These are phyloP conservation scores for Penicillium digitatum DNA, from an alignment of 2,329 filamentous ascomycete genomes.

Conservation along the genomic window DNA sequence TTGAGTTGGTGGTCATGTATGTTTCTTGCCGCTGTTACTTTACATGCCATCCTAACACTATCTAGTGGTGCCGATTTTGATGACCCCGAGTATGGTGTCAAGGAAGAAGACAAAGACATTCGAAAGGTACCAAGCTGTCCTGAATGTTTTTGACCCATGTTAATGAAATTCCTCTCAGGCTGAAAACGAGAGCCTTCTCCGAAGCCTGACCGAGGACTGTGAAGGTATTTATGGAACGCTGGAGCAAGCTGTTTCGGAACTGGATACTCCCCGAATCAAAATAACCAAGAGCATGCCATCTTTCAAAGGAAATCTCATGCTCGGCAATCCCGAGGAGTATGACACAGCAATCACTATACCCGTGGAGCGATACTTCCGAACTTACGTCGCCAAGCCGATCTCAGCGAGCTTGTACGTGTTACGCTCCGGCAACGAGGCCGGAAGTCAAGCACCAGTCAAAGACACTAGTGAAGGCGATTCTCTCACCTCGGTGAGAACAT, in stretches of 20 bases:
- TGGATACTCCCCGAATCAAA: conserved; percentile 74
- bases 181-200: conserved; percentile 69
- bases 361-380: conserved; percentile 87
- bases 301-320: conserved; percentile 73
- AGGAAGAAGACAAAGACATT: conserved; percentile 77
- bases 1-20: conserved; percentile 75
- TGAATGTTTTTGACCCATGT: not conserved
- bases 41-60: conserved; percentile 23
- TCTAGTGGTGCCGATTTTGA: conserved; percentile 86
- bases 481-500: conserved; percentile 68
- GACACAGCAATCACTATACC: conserved; percentile 74
- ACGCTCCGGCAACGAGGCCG: conserved; percentile 42
- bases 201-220: conserved; percentile 62
- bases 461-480: conserved; percentile 27
- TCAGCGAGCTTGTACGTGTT: conserved; percentile 73
- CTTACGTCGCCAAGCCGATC: conserved; percentile 68
- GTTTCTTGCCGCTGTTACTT: conserved; percentile 32
- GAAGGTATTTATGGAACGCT: conserved; percentile 76
- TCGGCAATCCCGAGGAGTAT: conserved; percentile 73
- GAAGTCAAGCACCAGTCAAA: conserved; percentile 27
- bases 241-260: conserved; percentile 75
- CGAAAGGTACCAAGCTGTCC: conserved; percentile 55
- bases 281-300: conserved; percentile 68
- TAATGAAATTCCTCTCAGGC: conserved; percentile 41
- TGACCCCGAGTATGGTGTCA: conserved; percentile 80